phyloP scores from a whole-genome alignment of 495 filamentous ascomycete species.

The Barbatosphaeria neglecta region DNA sequence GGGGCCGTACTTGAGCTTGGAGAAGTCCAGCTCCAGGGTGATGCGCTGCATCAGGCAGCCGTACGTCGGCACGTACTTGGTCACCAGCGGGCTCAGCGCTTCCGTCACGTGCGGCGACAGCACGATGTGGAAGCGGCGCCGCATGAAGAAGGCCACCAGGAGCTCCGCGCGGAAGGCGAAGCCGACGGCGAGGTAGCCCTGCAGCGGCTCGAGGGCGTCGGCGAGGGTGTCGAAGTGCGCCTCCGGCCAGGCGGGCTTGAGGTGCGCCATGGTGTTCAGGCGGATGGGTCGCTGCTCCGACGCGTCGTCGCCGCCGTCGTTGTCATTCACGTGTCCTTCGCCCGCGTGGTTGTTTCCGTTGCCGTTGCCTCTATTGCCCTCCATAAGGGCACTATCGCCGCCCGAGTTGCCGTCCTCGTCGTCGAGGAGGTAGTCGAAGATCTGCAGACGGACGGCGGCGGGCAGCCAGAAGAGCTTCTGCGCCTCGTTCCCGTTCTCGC shows the following conservation, averaged over 20 bases:
- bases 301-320: no score
- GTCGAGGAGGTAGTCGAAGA: not conserved
- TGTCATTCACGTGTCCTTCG: no score
- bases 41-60: slow-evolving; percentile 15
- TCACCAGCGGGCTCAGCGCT: slow-evolving; percentile 6
- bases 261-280: not conserved
- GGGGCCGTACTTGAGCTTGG: slow-evolving; percentile 10
- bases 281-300: not conserved
- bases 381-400: no score
- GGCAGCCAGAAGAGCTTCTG: not conserved
- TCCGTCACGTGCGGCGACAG: slow-evolving; percentile 11
- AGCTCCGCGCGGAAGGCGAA: slow-evolving; percentile 13
- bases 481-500: not conserved
- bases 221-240: slow-evolving; percentile 14
- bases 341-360: no score
- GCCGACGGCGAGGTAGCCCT: slow-evolving; percentile 9
- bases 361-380: no score
- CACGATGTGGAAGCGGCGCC: slow-evolving; percentile 16
- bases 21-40: slow-evolving; percentile 18
- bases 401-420: no score
- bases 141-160: slow-evolving; percentile 11
- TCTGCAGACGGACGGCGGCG: not conserved
- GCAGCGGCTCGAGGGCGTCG: slow-evolving; percentile 4
- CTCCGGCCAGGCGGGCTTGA: slow-evolving; percentile 6
- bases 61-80: slow-evolving; percentile 8